These are phyloP conservation scores for Prunus kanzakura DNA, from an alignment of 306 rosid species.

Conservation along the genomic window DNA sequence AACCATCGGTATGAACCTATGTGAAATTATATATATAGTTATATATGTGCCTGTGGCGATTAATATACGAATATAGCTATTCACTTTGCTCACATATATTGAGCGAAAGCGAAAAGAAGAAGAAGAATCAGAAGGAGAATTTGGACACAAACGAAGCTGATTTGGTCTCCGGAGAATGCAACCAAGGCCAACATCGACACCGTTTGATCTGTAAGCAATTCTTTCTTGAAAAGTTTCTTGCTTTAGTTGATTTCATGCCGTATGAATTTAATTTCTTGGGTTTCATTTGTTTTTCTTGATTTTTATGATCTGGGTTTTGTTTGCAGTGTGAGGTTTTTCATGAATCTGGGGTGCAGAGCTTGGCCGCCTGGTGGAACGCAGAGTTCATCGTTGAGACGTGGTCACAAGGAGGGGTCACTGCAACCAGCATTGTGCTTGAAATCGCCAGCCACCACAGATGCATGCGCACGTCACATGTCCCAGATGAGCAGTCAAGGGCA, in stretches of 20 bases:
- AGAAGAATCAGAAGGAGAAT: neutral
- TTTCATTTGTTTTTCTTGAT: neutral
- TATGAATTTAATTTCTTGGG: neutral
- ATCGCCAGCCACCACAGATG: constrained; percentile 56
- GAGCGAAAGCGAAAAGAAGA: neutral
- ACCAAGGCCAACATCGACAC: constrained; percentile 77
- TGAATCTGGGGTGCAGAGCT: constrained; percentile 85
- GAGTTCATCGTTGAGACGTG: constrained; percentile 81
- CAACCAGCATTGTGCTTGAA: constrained; percentile 64
- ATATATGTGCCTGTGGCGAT: too few species aligned
- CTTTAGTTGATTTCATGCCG: neutral
- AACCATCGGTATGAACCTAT: too few species aligned
- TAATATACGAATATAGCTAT: too few species aligned
- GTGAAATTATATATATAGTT: too few species aligned
- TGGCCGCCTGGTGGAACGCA: constrained; percentile 96
- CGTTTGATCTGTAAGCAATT: constrained; percentile 58
- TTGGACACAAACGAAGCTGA: constrained; percentile 56
- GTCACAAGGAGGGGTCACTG: constrained; percentile 76
- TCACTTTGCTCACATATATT: too few species aligned
- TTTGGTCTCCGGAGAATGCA: constrained; percentile 91
- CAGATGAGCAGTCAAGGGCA: constrained; percentile 59
- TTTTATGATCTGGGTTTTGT: constrained; percentile 4
- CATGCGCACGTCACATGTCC: constrained; percentile 71
- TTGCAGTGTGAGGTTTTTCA: constrained; percentile 50
- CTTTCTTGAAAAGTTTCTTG: neutral